Evolutionary conservation across 2,329 filamentous ascomycete species (phyloP).

Genomic region (Nemania sp.): DNA sequence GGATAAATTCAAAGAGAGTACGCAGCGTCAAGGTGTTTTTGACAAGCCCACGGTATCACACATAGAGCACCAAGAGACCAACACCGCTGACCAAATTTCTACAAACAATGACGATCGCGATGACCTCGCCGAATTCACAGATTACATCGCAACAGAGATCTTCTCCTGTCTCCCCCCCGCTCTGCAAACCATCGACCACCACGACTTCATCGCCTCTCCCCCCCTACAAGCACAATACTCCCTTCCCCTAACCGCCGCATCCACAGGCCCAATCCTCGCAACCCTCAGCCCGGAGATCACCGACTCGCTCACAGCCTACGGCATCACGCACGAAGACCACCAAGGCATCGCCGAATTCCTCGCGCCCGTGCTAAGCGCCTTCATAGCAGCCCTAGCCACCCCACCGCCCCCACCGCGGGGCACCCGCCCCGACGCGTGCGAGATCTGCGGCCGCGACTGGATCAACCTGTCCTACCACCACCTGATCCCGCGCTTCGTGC

Average conservation of each 20-base stretch:
- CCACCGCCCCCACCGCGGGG: conserved; percentile 66
- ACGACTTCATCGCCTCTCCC: conserved; percentile 53
- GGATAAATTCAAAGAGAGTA: neutral
- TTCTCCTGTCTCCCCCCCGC: conserved; percentile 66
- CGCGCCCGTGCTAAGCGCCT: conserved; percentile 63
- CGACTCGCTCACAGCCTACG: conserved; percentile 71
- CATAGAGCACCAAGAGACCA: conserved; percentile 19
- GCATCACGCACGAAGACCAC: conserved; percentile 54
- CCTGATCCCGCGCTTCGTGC: conserved; percentile 77
- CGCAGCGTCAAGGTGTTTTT: neutral
- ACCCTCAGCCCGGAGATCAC: conserved; percentile 61
- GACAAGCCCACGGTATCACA: neutral
- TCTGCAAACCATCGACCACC: conserved; percentile 65
- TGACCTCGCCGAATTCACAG: conserved; percentile 78
- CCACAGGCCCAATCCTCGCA: conserved; percentile 55
- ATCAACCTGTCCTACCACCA: conserved; percentile 82
- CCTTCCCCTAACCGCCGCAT: conserved; percentile 56
- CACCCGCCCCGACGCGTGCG: conserved; percentile 65
- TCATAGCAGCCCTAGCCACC: conserved; percentile 59
- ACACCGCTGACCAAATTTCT: conserved; percentile 35
- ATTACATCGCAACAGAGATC: conserved; percentile 73
- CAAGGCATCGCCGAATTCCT: conserved; percentile 60
- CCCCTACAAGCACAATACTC: conserved; percentile 59
- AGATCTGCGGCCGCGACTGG: conserved; percentile 76
- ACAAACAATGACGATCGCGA: conserved; percentile 55